Base-by-base conservation (phyloP, 164 flowering plant genomes). In the Vitis rupestris region DNA sequence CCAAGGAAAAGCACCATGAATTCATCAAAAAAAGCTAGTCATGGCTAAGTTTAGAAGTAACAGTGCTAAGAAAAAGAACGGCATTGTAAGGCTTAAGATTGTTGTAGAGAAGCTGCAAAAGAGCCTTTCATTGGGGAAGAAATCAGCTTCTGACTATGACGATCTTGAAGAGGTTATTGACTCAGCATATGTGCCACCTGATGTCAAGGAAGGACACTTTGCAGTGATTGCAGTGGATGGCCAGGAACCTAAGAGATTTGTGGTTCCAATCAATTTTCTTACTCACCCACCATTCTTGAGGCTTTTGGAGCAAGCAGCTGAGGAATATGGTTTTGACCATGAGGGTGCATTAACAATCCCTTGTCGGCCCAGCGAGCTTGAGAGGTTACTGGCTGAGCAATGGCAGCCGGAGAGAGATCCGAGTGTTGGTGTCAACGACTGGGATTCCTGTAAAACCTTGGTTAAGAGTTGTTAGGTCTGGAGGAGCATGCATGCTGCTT, bases 151-250 rank as follows among this genome's bases (percentile, higher is more conserved):
- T 37, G 44, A 37, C 44, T 37, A 37, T 37, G 44, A 37, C 44
- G 44, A 37, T 37, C 6, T 37, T 37, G 44, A 37, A 37, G 44
- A 37, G 44, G 44, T 4, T 37, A 37, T 6, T 37, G 53, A 63
- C 6, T 37, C 77, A 51, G 14, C 57, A 10, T 11, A 52, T 4
- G 84, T 88, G 49, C 92, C 93, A 0, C 76, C 75, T 23, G 91
- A 85, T 62, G 85, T 89, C 3, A 87, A 87, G 72, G 86, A 86
- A 76, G 94, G 94, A 2, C 91, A 89, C 66, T 89, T 89, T 62
- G 90, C 84, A 0, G 94, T 87, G 70, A 75, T 83, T 23, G 93
- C 88, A 0, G 71, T 61, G 15, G 82, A 81, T 8, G 82, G 79
- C 7, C 74, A 81, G 2, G 68, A 82, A 31, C 68, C 70, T 1